Evolutionary conservation across 768 basidiomycete species (phyloP).

Genomic region (Kwoniella dendrophila): DNA sequence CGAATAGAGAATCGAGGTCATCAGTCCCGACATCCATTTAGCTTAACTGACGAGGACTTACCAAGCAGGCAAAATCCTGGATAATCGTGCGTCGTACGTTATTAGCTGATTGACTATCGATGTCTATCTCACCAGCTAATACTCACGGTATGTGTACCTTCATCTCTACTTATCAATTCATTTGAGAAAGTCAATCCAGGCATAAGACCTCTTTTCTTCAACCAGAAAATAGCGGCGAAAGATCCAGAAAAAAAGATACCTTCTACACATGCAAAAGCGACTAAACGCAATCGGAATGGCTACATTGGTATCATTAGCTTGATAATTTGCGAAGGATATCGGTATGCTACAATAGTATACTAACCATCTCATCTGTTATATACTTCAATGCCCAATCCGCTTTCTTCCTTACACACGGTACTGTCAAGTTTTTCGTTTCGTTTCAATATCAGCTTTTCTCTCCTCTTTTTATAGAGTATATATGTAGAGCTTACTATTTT

Average conservation of each 20-base stretch:
- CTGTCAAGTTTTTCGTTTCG: conserved; percentile 28
- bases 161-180: conserved; percentile 51
- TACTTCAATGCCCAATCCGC: conserved; percentile 56
- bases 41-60: conserved; percentile 3
- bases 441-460: background rate
- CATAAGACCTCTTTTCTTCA: conserved; percentile 57
- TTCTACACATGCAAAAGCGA: conserved; percentile 56
- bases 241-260: conserved; percentile 57
- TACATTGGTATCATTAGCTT: background rate
- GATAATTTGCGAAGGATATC: background rate
- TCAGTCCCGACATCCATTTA: background rate
- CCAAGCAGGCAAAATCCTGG: conserved; percentile 45
- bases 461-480: background rate
- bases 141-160: conserved; percentile 43
- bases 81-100: no score
- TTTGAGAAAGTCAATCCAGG: conserved; percentile 54
- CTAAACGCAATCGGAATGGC: conserved; percentile 32
- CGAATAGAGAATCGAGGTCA: background rate
- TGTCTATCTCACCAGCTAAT: background rate
- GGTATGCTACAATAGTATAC: conserved; percentile 1
- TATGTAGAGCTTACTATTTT: conserved; percentile 47
- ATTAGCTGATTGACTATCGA: no score
- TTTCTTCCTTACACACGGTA: conserved; percentile 55
- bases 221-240: conserved; percentile 56
- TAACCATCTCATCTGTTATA: conserved; percentile 51